Evolutionary conservation across 1,284 basidiomycete genomes (phyloP), one percentile per base, ranked within the genome.

Genomic region (Puccinia triticina): DNA sequence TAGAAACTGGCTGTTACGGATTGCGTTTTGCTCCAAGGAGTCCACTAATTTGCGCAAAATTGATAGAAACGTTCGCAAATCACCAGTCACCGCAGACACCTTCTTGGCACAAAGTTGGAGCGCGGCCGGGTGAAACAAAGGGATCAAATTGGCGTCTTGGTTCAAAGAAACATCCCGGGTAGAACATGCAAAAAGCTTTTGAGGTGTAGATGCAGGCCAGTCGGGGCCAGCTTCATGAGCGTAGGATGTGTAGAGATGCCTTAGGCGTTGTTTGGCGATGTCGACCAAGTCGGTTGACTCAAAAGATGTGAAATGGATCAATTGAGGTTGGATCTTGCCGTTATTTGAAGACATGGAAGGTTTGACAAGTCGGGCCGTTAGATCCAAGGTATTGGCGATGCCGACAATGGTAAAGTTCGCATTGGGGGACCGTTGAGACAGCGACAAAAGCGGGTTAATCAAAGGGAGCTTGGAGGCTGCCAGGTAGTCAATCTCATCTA

Each of bases 401-500:
- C 85, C 86, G 83, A 86, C 85, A 32, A 86, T 83, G 18, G 85
- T 85, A 46, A 86, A 83, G 8, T 83, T 75, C 0, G 85, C 85
- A 5, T 66, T 69, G 3, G 85, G 85, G 18, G 83, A 74, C n/a
- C 29, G 29, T 5, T 82, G 80, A 75, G 64, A 85, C 75, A 26
- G 85, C 84, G 53, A 85, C 79, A n/a, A 84, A 32, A 84, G 88
- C 87, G 77, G 88, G 85, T 46, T 85, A 84, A 83, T 88, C 85
- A 73, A 88, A 85, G n/a, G 88, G 83, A 77, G 50, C 46, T 83
- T 50, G 16, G 84, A 84, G 67, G 85, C 85, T 14, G 87, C 84
- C 46, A 88, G 84, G 74, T 88, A 87, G 83, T 88, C 88, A 83
- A 88, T 87, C 84, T 89, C 88, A 83, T 89, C 88, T 57, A 89